Conservation (phyloP, 768 basidiomycete species). For the Phaeotremella skinneri region DNA sequence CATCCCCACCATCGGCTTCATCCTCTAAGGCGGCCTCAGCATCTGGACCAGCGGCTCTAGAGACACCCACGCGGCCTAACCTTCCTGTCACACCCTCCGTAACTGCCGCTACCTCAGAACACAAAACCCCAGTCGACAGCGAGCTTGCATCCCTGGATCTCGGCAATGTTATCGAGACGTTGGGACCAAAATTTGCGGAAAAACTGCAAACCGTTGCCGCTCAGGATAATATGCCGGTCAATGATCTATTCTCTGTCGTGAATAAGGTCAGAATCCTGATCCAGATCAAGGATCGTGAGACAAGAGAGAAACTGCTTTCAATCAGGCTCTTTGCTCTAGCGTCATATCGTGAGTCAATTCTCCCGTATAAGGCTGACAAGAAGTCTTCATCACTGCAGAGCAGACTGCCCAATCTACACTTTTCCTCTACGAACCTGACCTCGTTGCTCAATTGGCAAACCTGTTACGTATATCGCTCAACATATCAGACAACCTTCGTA, state of each 20-base stretch:
- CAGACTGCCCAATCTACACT: slow-evolving; percentile 68
- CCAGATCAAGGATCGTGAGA: slow-evolving; percentile 58
- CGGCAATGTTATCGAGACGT: slow-evolving; percentile 50
- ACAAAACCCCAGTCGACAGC: slow-evolving; percentile 18
- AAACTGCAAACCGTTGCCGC: slow-evolving; percentile 73
- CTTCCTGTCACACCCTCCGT: background rate
- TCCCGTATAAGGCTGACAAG: background rate
- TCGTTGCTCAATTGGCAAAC: slow-evolving; percentile 83
- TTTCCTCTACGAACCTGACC: slow-evolving; percentile 92
- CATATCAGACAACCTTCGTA: slow-evolving; percentile 71
- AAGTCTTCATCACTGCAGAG: slow-evolving; percentile 75
- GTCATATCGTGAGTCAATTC: slow-evolving; percentile 60
- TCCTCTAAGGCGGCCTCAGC: slow-evolving; percentile 1
- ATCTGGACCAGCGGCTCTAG: slow-evolving; percentile 15
- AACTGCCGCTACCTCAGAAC: slow-evolving; percentile 4
- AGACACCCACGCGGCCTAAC: background rate
- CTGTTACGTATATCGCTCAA: slow-evolving; percentile 75
- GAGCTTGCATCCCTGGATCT: slow-evolving; percentile 47
- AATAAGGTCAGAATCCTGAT: slow-evolving; percentile 79
- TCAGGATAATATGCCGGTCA: slow-evolving; percentile 66
- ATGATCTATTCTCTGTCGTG: slow-evolving; percentile 82
- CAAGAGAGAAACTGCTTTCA: slow-evolving; percentile 72
- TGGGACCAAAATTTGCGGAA: slow-evolving; percentile 60
- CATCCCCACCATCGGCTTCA: background rate
- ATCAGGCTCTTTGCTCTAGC: slow-evolving; percentile 82